Percentiles rank a stretch among this genome's conserved stretches.
These are phyloP conservation scores for Leccinum truebloodii DNA, from an alignment of 768 basidiomycete genomes.

Conservation along the genomic window DNA sequence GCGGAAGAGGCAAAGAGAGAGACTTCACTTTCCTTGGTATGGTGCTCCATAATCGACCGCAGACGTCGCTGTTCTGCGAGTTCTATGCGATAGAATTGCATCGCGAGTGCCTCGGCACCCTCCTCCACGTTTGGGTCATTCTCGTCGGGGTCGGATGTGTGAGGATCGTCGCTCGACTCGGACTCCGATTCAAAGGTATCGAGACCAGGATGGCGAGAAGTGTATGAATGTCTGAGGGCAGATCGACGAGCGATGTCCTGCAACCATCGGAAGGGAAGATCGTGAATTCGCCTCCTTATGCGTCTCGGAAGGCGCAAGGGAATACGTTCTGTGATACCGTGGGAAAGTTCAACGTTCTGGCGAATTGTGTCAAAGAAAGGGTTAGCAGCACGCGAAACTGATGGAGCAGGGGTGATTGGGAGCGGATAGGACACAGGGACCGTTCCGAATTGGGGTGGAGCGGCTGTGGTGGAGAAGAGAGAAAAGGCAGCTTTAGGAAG, in stretches of 20 bases:
- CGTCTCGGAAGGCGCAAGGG: constrained; percentile 58
- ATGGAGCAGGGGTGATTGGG: constrained; percentile 23
- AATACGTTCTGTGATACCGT: constrained; percentile 78
- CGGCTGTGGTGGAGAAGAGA: constrained; percentile 42
- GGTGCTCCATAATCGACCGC: constrained; percentile 91
- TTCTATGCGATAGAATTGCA: constrained; percentile 94
- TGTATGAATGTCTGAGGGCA: constrained; percentile 22
- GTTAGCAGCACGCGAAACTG: constrained; percentile 47
- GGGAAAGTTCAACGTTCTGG: constrained; percentile 79
- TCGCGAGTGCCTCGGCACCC: constrained; percentile 77
- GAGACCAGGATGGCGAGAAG: constrained; percentile 17
- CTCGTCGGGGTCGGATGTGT: constrained; percentile 35
- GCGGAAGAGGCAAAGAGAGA: not conserved
- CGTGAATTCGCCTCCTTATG: constrained; percentile 58
- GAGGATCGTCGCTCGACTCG: constrained; percentile 38
- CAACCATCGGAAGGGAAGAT: constrained; percentile 82
- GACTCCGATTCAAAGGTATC: constrained; percentile 30
- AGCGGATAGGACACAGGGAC: constrained; percentile 1
- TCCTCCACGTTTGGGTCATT: constrained; percentile 53
- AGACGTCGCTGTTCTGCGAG: constrained; percentile 86
- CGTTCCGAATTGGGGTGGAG: constrained; percentile 13
- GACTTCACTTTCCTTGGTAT: constrained; percentile 59
- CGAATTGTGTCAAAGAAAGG: constrained; percentile 96
- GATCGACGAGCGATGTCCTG: constrained; percentile 65
- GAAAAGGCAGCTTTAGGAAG: constrained; percentile 69